These are phyloP conservation scores for Neonectria punicea DNA, from an alignment of 2,329 filamentous ascomycete species.

Conservation along the genomic window DNA sequence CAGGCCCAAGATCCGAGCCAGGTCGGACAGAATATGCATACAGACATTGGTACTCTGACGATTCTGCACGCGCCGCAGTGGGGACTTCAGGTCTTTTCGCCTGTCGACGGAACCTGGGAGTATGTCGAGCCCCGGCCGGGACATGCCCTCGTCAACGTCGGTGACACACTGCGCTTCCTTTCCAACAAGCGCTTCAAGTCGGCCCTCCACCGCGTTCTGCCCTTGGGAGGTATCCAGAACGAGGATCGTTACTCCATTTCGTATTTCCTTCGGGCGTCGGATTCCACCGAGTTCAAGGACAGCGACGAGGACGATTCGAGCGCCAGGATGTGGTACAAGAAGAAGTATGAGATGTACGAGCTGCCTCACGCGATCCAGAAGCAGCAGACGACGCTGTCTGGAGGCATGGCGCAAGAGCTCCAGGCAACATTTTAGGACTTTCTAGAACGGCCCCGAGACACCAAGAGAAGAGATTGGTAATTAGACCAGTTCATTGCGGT, in stretches of 20 bases:
- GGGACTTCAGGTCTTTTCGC: conserved; percentile 12
- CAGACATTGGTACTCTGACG: conserved; percentile 21
- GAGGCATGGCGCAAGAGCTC: conserved; percentile 22
- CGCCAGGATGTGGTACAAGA: conserved; percentile 17
- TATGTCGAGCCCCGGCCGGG: neutral
- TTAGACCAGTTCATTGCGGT: neutral
- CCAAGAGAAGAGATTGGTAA: neutral
- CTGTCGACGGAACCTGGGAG: neutral
- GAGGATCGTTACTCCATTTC: conserved; percentile 23
- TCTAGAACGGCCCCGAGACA: neutral
- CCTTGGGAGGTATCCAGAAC: conserved; percentile 9
- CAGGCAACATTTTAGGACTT: conserved; percentile 9
- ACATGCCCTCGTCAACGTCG: conserved; percentile 4
- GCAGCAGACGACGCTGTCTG: conserved; percentile 8
- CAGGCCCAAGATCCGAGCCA: conserved; percentile 6
- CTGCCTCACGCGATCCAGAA: conserved; percentile 13
- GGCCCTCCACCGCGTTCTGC: conserved; percentile 14
- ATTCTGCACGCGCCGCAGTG: conserved; percentile 25
- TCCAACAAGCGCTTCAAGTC: conserved; percentile 20
- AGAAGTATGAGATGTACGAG: conserved; percentile 22
- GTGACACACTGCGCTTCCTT: conserved; percentile 20
- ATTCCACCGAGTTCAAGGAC: conserved; percentile 22
- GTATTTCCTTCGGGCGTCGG: conserved; percentile 21
- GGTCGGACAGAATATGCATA: conserved; percentile 30
- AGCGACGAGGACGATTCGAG: conserved; percentile 21